Evolutionary conservation across 1,284 basidiomycete species (phyloP).

Genomic region (Laetiporus sulphureus): DNA sequence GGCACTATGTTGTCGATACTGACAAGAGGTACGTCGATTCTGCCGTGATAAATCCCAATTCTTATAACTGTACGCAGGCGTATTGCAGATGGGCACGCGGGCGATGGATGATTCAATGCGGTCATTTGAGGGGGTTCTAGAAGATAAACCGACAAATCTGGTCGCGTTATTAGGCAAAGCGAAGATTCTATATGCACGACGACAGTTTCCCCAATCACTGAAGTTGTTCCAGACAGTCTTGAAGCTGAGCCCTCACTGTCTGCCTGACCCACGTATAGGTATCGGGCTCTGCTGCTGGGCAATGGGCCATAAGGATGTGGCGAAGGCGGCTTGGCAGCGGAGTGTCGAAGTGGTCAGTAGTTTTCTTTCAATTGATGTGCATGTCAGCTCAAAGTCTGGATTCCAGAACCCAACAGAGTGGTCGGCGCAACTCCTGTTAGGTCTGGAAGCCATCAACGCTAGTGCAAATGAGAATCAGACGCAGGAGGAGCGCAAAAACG

Average conservation of each 20-base stretch:
- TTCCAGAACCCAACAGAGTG: conserved; percentile 69
- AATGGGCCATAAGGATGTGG: conserved; percentile 73
- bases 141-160: conserved; percentile 74
- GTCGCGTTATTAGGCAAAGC: conserved; percentile 80
- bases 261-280: conserved; percentile 88
- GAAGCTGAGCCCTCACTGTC: conserved; percentile 65
- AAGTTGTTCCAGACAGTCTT: conserved; percentile 83
- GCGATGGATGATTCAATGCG: conserved; percentile 74
- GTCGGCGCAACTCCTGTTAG: conserved; percentile 75
- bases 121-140: conserved; percentile 79
- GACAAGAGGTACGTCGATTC: too few relatives aligned
- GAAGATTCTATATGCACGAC: conserved; percentile 73
- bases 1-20: conserved; percentile 48
- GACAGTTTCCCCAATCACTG: conserved; percentile 74
- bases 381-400: conserved; percentile 4
- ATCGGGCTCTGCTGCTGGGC: conserved; percentile 91
- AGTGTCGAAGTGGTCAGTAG: conserved; percentile 71
- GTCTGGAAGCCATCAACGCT: conserved; percentile 75
- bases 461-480: conserved; percentile 60
- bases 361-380: background rate
- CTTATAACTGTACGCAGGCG: too few relatives aligned
- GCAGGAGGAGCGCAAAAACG: conserved; percentile 54
- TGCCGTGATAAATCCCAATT: too few relatives aligned
- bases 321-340: conserved; percentile 83
- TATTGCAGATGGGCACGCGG: conserved; percentile 75